Evolutionary conservation across 176 grass and related monocot genomes (phyloP).

Genomic region (Luzula sylvatica): DNA sequence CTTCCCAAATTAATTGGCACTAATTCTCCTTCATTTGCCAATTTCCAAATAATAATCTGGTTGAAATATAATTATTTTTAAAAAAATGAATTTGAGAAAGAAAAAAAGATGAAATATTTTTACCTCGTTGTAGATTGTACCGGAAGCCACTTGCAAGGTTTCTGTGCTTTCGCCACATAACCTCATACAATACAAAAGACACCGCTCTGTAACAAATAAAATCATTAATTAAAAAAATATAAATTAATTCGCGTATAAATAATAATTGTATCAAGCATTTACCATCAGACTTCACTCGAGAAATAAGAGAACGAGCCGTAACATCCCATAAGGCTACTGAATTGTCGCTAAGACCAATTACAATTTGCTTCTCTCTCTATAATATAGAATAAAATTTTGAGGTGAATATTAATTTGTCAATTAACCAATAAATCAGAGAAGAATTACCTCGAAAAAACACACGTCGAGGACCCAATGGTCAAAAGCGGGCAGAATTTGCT

Average conservation of each 20-base stretch:
- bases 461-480: slow-evolving; percentile 81
- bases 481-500: slow-evolving; percentile 43
- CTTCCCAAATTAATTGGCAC: slow-evolving; percentile 36
- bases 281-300: slow-evolving; percentile 71
- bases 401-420: neutral
- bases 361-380: slow-evolving; percentile 52
- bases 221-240: neutral
- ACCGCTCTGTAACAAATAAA: slow-evolving; percentile 36
- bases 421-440: neutral
- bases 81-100: neutral
- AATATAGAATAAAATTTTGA: neutral
- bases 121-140: slow-evolving; percentile 80
- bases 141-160: slow-evolving; percentile 51
- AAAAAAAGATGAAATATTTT: neutral
- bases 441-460: slow-evolving; percentile 47
- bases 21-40: slow-evolving; percentile 20
- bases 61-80: neutral
- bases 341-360: slow-evolving; percentile 78
- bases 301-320: slow-evolving; percentile 3
- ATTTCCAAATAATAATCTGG: slow-evolving; percentile 84
- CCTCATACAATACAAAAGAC: slow-evolving; percentile 86
- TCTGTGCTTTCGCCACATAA: slow-evolving; percentile 46
- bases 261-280: neutral
- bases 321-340: slow-evolving; percentile 72
- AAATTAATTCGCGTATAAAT: neutral